Evolutionary conservation across 441 rosid genomes (phyloP).

Genomic region (Populus hybrid): DNA sequence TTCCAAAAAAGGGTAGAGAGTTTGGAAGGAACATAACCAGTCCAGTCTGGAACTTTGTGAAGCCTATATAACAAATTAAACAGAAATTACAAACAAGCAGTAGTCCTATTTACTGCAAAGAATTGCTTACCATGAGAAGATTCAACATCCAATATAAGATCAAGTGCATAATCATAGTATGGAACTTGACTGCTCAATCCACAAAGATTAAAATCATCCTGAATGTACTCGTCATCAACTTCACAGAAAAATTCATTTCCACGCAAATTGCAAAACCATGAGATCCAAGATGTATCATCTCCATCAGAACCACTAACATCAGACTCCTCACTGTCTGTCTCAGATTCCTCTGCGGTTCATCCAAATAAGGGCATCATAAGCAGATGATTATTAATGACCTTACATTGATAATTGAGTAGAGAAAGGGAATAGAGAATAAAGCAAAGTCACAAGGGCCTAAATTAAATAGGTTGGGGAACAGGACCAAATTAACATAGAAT

Average conservation of each 20-base stretch:
- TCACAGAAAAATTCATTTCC: conserved; percentile 91
- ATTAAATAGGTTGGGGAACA: neutral
- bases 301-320: conserved; percentile 88
- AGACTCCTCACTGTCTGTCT: conserved; percentile 71
- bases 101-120: neutral
- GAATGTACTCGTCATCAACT: conserved; percentile 88
- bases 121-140: conserved; percentile 78
- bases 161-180: conserved; percentile 85
- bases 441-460: neutral
- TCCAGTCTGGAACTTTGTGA: neutral
- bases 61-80: neutral
- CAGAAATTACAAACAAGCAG: neutral
- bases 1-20: neutral
- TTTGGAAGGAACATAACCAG: neutral
- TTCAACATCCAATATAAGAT: conserved; percentile 83
- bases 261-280: conserved; percentile 89
- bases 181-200: conserved; percentile 95
- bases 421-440: neutral
- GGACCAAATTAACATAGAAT: neutral
- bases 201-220: conserved; percentile 91
- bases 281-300: conserved; percentile 90
- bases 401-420: neutral
- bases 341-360: conserved; percentile 51
- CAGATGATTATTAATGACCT: neutral
- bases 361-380: conserved; percentile 17